These are phyloP conservation scores for Lasiosphaeriaceae sp. DNA, from an alignment of 495 filamentous ascomycete genomes.

Conservation along the genomic window DNA sequence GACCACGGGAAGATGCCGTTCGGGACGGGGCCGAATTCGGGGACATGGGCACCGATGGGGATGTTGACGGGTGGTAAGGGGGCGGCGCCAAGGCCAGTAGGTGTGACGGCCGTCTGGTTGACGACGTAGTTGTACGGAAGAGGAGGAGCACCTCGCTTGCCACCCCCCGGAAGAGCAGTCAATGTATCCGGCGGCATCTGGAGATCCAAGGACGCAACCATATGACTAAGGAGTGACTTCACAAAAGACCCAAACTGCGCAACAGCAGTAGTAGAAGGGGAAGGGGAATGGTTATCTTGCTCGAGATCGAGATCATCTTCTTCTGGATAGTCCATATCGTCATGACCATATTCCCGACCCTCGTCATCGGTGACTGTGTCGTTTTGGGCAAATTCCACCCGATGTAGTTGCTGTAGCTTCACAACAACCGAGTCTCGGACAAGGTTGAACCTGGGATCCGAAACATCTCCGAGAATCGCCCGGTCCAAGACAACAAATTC, in stretches of 20 bases:
- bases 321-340: not conserved
- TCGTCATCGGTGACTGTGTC: slow-evolving; percentile 14
- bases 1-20: slow-evolving; percentile 55
- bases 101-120: slow-evolving; percentile 59
- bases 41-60: slow-evolving; percentile 44
- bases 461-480: slow-evolving; percentile 68
- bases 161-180: slow-evolving; percentile 3
- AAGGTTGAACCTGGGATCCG: slow-evolving; percentile 80
- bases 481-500: slow-evolving; percentile 83
- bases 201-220: slow-evolving; percentile 27
- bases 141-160: not conserved
- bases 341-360: too few species aligned
- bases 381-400: slow-evolving; percentile 47
- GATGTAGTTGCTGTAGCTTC: slow-evolving; percentile 54
- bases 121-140: slow-evolving; percentile 25
- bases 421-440: slow-evolving; percentile 66
- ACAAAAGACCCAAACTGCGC: slow-evolving; percentile 28
- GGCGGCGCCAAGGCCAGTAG: slow-evolving; percentile 71
- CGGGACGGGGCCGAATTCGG: slow-evolving; percentile 26
- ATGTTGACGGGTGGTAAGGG: slow-evolving; percentile 65
- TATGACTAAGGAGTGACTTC: slow-evolving; percentile 34
- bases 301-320: slow-evolving; percentile 7
- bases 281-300: slow-evolving; percentile 2
- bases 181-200: slow-evolving; percentile 12
- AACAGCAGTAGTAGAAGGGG: not conserved